These are phyloP conservation scores for Hypoxylon sp. DNA, from an alignment of 2,329 filamentous ascomycete genomes.

Conservation along the genomic window DNA sequence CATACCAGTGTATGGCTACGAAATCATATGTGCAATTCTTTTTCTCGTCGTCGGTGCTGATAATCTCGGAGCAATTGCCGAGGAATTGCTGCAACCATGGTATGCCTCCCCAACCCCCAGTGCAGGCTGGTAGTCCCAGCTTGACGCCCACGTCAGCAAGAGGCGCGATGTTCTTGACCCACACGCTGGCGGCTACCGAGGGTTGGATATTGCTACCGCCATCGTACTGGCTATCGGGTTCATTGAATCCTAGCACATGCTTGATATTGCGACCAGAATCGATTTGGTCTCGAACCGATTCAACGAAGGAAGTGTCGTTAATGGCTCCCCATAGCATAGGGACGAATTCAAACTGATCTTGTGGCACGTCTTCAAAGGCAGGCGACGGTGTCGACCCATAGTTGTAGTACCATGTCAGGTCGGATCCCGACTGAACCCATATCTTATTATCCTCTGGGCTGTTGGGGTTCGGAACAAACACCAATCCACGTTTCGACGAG, in stretches of 20 bases:
- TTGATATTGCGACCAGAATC: conserved; percentile 69
- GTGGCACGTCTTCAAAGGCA: conserved; percentile 63
- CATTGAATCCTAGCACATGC: conserved; percentile 83
- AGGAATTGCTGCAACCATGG: conserved; percentile 78
- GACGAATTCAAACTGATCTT: conserved; percentile 77
- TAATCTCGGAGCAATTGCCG: conserved; percentile 71
- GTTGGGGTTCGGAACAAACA: conserved; percentile 72
- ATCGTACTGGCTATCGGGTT: conserved; percentile 76
- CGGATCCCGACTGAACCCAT: conserved; percentile 70
- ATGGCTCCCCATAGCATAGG: conserved; percentile 83
- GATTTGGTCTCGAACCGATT: conserved; percentile 70
- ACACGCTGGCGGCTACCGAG: conserved; percentile 73
- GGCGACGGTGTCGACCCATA: conserved; percentile 72
- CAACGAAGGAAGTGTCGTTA: conserved; percentile 72
- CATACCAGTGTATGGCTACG: conserved; percentile 77
- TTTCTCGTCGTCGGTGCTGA: conserved; percentile 60
- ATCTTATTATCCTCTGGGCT: conserved; percentile 74
- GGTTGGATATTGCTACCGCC: conserved; percentile 77
- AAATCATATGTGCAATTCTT: conserved; percentile 75
- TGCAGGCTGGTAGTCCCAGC: conserved; percentile 79
- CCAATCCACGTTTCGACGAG: conserved; percentile 77
- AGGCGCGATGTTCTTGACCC: conserved; percentile 80
- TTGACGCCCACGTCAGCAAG: conserved; percentile 74
- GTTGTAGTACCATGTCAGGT: conserved; percentile 90
- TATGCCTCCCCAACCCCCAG: conserved; percentile 71